Base-by-base conservation (phyloP, 352 stramenopile genomes). In the Phytophthora fragariaefolia region DNA sequence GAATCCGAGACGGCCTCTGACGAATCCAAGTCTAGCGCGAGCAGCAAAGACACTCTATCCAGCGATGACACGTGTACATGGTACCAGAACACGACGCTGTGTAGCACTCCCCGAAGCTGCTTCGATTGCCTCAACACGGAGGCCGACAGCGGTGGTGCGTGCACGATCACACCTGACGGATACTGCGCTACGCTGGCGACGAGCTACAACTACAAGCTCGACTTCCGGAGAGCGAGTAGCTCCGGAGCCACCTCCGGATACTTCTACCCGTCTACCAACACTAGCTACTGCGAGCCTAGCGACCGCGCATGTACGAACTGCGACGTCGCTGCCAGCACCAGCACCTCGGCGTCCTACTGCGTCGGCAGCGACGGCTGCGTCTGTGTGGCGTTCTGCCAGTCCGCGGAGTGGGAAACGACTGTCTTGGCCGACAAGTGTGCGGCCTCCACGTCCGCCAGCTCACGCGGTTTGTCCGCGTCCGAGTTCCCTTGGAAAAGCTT, bases 211-310 rank as follows among this genome's bases (percentile, higher is more conserved):
- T 66, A 50, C 32, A 58, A 26, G 2, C 38, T 67, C 6, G 71
- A 80, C 49, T 80, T 74, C 48, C 64, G 75, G 2, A 54, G 22
- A 0, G 3, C 49, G 26, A 76, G 69, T 42, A 66, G 61, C 12
- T 66, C 30, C 24, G 51, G 38, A 1, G 60, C 27, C n/a, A 28
- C 28, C 1, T 70, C 72, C 15, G 58, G 50, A 50, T 67, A 69
- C 69, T 85, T 70, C 61, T 89, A 79, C 60, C 71, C 76, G 17
- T 80, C 76, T 0, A 73, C 58, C 26, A 87, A 89, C 69, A 79
- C 74, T 1, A 79, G 69, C 0, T 89, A 89, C 58, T 89, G 80
- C 56, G 66, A 73, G 9, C 26, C 55, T 8, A 70, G 8, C 8
- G 76, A 84, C 38, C 42, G 48, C 1, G 63, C 59, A 0, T 84